Base-by-base conservation (phyloP, 1,284 basidiomycete genomes). In the Albatrellus sp. region DNA sequence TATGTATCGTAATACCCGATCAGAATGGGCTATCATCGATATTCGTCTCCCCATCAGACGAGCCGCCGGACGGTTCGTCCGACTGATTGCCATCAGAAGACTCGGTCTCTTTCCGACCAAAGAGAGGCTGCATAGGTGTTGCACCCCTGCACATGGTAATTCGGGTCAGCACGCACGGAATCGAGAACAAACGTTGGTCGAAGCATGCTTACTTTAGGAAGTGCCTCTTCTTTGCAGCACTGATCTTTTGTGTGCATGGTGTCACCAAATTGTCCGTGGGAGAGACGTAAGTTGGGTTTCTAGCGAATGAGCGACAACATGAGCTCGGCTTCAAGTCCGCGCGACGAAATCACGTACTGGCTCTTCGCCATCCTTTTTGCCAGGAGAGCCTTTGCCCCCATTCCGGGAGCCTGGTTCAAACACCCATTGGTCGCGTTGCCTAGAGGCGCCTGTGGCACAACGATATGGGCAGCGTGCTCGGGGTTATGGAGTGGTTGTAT, bases 191-290 rank as follows among this genome's bases (percentile, higher is more conserved):
- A 8, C 4, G 30, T 37, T 29, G 42, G 17, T 28, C 5, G 33
- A 19, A 3, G 24, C 24, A 7, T 37, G 24, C 85, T 42, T 52
- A 93, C 91, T 89, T 93, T 43, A 65, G 68, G 57, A 93, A 96
- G 55, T 90, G 88, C 63, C 90, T 90, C 73, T 92, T 90, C 73
- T 82, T 92, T 3, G 84, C 83, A 16, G 84, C 83, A 43, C 71
- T 81, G 45, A 96, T 75, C 64, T 94, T 96, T 64, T 90, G 82
- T 5, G 90, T 86, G 60, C 80, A 80, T 1, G 92, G 92, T 3
- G 90, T 93, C 72, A 94, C 79, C 62, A 96, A 70, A 57, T 86
- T 88, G 62, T 97, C 92, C 8, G 92, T 94, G 5, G 92, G 92
- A 12, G 91, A 94, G 52, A 90, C 67, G 55, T 76, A 90, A 38